A percentile compares a stretch with the other conserved stretches of the same genome.
phyloP scores from a whole-genome alignment of 106 monocot species.

The Ottelia alismoides region DNA sequence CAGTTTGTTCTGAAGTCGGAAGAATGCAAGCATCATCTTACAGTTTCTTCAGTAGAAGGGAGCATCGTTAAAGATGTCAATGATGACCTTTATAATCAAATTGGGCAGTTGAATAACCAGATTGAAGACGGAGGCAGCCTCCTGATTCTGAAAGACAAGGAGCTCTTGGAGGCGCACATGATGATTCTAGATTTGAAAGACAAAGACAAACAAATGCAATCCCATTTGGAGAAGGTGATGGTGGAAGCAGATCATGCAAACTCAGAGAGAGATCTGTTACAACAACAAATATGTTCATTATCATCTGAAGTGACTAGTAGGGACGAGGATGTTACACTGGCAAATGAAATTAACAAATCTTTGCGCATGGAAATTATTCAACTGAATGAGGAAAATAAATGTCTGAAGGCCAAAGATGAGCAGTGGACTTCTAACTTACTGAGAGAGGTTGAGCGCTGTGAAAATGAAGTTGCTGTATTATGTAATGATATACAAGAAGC shows the following conservation, averaged over 20 bases:
- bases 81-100: constrained; percentile 5
- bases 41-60: constrained; percentile 25
- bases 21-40: constrained; percentile 15
- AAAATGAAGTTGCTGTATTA: constrained; percentile 23
- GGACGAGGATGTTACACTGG: constrained; percentile 16
- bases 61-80: constrained; percentile 5
- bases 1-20: constrained; percentile 17
- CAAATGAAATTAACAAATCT: constrained; percentile 19
- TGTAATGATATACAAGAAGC: constrained; percentile 23
- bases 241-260: constrained; percentile 15
- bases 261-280: constrained; percentile 18
- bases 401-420: constrained; percentile 18
- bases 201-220: constrained; percentile 8
- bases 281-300: constrained; percentile 20
- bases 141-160: constrained; percentile 16
- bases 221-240: constrained; percentile 14
- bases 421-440: constrained; percentile 21
- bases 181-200: constrained; percentile 7
- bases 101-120: constrained; percentile 9
- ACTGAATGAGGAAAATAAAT: constrained; percentile 15
- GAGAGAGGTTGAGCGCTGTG: constrained; percentile 21
- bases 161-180: constrained; percentile 10
- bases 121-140: constrained; percentile 9
- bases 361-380: constrained; percentile 11
- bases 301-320: constrained; percentile 6